Conservation (phyloP, 2,329 filamentous ascomycete genomes). For the Claviceps purpurea region DNA sequence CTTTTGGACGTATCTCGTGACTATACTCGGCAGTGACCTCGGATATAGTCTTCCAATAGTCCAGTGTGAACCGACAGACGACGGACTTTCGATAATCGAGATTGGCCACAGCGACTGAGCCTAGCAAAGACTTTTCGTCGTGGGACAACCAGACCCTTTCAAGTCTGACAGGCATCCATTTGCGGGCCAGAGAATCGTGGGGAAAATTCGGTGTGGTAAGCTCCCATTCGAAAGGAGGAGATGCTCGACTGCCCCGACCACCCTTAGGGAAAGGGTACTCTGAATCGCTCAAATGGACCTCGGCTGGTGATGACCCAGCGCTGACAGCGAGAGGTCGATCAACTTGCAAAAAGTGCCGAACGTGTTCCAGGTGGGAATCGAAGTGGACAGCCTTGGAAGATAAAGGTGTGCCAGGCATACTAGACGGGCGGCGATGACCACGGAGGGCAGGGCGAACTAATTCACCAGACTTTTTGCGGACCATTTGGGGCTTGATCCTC, state of each 20-base stretch:
- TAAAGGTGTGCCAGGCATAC: constrained; percentile 93
- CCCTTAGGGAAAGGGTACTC: constrained; percentile 72
- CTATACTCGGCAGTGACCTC: constrained; percentile 84
- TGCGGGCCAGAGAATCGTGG: constrained; percentile 35
- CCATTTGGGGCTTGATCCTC: constrained; percentile 68
- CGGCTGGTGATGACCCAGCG: constrained; percentile 80
- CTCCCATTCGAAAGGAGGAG: constrained; percentile 67
- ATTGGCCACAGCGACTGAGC: constrained; percentile 75
- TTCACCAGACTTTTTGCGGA: constrained; percentile 96
- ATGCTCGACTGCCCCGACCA: constrained; percentile 19
- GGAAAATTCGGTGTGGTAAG: constrained; percentile 79
- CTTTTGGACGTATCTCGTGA: constrained; percentile 58
- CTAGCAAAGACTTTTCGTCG: constrained; percentile 77
- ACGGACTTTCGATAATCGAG: constrained; percentile 80
- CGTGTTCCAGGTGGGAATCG: constrained; percentile 89
- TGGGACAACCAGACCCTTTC: constrained; percentile 78
- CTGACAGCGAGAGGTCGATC: constrained; percentile 94
- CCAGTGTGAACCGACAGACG: constrained; percentile 85
- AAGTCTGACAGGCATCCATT: constrained; percentile 56
- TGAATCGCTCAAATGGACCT: constrained; percentile 70
- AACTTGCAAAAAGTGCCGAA: constrained; percentile 87
- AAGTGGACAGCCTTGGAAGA: constrained; percentile 98
- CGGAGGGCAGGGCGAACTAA: constrained; percentile 85
- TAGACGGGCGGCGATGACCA: constrained; percentile 68
- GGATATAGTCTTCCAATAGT: constrained; percentile 98